These are phyloP conservation scores for Durotheca rogersii DNA, from an alignment of 495 filamentous ascomycete species.

Conservation along the genomic window DNA sequence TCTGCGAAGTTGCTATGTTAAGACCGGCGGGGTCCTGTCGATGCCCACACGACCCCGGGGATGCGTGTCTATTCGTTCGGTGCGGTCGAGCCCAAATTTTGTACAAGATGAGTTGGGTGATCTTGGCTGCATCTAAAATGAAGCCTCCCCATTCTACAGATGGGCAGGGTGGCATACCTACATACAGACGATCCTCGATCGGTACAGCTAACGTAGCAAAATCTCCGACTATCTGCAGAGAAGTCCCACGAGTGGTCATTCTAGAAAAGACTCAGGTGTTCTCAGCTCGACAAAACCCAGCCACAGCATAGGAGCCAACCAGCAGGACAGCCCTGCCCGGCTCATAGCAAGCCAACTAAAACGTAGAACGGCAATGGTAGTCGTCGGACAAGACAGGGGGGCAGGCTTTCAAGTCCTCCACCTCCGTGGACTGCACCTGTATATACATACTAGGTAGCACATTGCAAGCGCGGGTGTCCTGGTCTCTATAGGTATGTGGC, in stretches of 20 bases:
- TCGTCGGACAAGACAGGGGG: neutral
- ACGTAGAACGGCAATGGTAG: neutral
- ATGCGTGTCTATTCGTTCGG: constrained; percentile 7
- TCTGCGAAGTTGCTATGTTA: too few relatives aligned
- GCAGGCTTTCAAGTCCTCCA: too few relatives aligned
- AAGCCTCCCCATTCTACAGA: constrained; percentile 4
- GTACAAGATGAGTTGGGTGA: constrained; percentile 2
- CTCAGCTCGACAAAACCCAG: neutral
- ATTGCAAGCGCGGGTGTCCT: constrained; percentile 1
- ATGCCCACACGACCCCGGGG: neutral
- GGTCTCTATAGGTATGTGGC: constrained; percentile 10
- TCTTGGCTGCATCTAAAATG: constrained; percentile 15
- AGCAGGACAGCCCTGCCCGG: neutral
- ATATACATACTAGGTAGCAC: constrained; percentile 2
- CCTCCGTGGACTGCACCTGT: too few relatives aligned
- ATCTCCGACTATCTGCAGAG: neutral
- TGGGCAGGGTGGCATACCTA: constrained; percentile 10
- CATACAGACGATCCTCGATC: constrained; percentile 11
- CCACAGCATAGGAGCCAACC: neutral
- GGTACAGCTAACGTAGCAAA: neutral
- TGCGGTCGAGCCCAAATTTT: constrained; percentile 10
- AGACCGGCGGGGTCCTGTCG: neutral
- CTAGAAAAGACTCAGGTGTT: neutral
- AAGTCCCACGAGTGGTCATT: neutral
- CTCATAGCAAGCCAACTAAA: neutral